Conservation (phyloP, 2,329 filamentous ascomycete genomes). For the Botrytis elliptica region DNA sequence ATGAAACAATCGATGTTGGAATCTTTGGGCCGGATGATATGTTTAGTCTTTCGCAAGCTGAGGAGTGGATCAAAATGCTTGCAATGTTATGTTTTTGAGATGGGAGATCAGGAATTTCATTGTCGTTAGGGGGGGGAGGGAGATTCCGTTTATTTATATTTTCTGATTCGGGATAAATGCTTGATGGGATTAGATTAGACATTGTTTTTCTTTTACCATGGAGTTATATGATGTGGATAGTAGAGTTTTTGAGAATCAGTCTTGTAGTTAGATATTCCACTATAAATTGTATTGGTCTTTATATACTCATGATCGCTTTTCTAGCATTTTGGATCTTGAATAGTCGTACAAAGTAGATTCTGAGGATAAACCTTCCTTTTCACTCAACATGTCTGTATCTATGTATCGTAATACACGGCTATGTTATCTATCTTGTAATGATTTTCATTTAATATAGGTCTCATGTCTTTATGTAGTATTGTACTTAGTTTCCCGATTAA, state of each 20-base stretch:
- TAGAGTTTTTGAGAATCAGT: neutral
- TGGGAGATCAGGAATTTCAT: neutral
- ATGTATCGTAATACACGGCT: neutral
- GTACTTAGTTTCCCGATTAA: neutral
- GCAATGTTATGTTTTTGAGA: neutral
- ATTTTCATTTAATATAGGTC: neutral
- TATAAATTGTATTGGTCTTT: neutral
- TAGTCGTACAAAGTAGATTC: neutral
- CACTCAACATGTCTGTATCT: neutral
- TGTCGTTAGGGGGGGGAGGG: neutral
- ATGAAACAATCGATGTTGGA: slow-evolving; percentile 33
- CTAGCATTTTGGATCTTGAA: neutral
- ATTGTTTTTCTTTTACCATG: neutral
- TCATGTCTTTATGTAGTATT: neutral
- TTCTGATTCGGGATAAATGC: neutral
- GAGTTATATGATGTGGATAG: neutral
- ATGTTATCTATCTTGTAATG: neutral
- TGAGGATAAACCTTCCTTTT: neutral
- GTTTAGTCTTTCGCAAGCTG: slow-evolving; percentile 29
- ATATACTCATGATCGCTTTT: neutral
- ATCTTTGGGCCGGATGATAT: slow-evolving; percentile 34
- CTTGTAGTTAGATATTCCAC: neutral
- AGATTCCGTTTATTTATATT: neutral
- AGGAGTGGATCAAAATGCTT: slow-evolving; percentile 11
- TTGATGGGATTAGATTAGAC: neutral